Evolutionary conservation across 225 moss, liverwort and hornwort genomes (phyloP).

Genomic region (Pseudoscleropodium purum): DNA sequence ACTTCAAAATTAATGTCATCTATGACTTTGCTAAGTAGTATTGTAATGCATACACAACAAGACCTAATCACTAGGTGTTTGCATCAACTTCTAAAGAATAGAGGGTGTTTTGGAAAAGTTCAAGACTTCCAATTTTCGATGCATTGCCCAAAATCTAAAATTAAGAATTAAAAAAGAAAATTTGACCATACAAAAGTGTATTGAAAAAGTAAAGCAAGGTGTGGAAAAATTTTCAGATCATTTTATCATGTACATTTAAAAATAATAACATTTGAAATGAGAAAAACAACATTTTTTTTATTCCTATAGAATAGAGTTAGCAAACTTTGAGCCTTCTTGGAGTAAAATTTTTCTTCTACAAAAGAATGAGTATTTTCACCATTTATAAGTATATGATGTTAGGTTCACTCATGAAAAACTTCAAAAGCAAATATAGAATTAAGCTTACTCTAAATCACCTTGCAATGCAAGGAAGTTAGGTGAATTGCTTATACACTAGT

Average conservation of each 20-base stretch:
- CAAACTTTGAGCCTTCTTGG: neutral
- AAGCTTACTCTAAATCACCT: neutral
- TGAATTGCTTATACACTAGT: neutral
- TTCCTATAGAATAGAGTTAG: fast-evolving
- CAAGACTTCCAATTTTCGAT: neutral
- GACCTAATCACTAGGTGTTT: neutral
- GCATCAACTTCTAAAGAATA: neutral
- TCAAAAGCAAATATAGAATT: neutral
- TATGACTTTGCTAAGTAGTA: neutral
- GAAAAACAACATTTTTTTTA: fast-evolving
- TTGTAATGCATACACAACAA: neutral
- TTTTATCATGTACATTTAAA: fast-evolving
- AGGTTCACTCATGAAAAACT: neutral
- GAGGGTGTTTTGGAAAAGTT: neutral
- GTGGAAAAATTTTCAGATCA: neutral
- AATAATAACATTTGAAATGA: neutral
- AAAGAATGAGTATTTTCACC: neutral
- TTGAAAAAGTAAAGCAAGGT: neutral
- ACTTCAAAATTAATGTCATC: neutral
- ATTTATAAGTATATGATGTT: neutral
- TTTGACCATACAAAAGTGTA: fast-evolving
- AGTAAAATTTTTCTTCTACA: neutral
- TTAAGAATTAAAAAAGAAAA: neutral
- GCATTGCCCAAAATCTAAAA: neutral
- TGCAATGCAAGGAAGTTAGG: neutral